These are phyloP conservation scores for Hymenoscyphus fraxineus DNA, from an alignment of 2,329 filamentous ascomycete species.

Conservation along the genomic window DNA sequence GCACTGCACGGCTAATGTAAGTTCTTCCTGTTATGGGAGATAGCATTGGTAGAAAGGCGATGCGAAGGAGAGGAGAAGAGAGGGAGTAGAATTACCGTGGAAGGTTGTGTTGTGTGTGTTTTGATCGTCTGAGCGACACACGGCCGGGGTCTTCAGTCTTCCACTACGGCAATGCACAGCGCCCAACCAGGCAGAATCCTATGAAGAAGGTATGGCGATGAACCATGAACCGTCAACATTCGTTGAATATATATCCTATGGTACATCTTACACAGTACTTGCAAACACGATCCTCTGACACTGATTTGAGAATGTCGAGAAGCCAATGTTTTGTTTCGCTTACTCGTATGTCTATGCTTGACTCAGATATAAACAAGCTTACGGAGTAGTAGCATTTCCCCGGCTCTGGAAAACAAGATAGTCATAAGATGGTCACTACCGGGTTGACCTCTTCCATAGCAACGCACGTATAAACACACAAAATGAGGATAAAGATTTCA, in stretches of 20 bases:
- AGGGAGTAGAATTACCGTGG: not conserved
- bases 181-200: too few species aligned
- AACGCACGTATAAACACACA: not conserved
- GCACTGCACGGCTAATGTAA: not conserved
- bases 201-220: too few species aligned
- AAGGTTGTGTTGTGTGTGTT: not conserved
- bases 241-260: too few species aligned
- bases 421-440: not conserved
- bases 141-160: too few species aligned
- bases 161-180: too few species aligned
- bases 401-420: not conserved
- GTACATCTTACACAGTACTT: too few species aligned
- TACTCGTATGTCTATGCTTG: not conserved
- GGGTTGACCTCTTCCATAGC: not conserved
- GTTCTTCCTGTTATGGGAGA: not conserved
- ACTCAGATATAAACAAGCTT: not conserved
- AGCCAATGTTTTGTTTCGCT: too few species aligned
- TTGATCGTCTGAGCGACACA: not conserved
- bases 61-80: not conserved
- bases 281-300: too few species aligned
- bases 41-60: not conserved
- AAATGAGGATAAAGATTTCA: not conserved
- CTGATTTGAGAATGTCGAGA: too few species aligned
- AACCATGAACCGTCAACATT: too few species aligned
- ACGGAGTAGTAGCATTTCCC: not conserved